A percentile compares a stretch with the other conserved stretches of the same genome.
These are phyloP conservation scores for Talaromyces ruber DNA, from an alignment of 495 filamentous ascomycete species.

Conservation along the genomic window DNA sequence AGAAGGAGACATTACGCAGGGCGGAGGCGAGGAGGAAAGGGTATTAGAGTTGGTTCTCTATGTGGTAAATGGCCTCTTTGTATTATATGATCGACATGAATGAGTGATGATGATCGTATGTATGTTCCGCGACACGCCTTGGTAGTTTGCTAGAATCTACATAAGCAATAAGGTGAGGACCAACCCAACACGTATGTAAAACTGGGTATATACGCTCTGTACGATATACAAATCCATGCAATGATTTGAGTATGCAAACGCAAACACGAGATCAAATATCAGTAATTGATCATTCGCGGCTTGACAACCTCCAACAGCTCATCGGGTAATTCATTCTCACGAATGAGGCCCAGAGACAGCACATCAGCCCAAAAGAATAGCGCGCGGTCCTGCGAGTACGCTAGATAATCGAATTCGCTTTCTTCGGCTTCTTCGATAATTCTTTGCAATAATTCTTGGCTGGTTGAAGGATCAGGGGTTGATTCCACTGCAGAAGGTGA, in stretches of 20 bases:
- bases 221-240: not conserved
- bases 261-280: conserved; percentile 12
- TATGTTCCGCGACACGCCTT: not conserved
- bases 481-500: not conserved
- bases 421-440: conserved; percentile 19
- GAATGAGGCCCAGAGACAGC: conserved; percentile 60
- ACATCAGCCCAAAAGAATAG: conserved; percentile 91
- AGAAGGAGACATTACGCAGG: conserved; percentile 60
- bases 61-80: not conserved
- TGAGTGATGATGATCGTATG: not conserved
- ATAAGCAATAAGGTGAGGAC: not conserved
- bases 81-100: not conserved
- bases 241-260: conserved; percentile 8
- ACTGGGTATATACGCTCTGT: not conserved
- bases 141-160: not conserved
- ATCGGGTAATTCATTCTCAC: conserved; percentile 63
- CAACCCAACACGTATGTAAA: not conserved
- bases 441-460: not conserved
- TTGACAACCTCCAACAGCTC: conserved; percentile 50
- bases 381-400: conserved; percentile 83
- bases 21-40: conserved; percentile 45
- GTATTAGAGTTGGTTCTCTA: not conserved
- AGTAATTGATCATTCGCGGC: conserved; percentile 46
- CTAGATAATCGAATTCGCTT: conserved; percentile 84
- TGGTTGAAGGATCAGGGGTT: not conserved